Base-by-base conservation (phyloP, 768 basidiomycete genomes). In the Gymnopilus junonius region DNA sequence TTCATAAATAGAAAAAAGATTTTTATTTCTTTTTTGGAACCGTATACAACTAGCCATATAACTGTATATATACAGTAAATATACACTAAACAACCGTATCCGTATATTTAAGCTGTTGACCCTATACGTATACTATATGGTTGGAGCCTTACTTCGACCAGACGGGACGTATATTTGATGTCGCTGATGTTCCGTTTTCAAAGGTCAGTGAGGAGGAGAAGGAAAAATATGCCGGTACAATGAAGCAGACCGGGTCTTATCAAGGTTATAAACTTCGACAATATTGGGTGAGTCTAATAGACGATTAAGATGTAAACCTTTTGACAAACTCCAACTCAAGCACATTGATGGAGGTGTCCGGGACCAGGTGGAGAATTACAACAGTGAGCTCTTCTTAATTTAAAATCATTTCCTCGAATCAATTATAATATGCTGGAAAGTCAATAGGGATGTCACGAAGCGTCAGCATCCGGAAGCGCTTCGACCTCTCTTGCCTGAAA, bases 281-380 rank as follows among this genome's bases (percentile, higher is more conserved):
- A 59, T 83, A 82, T 55, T 88, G 85, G 85, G 86, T 85, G 65
- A 8, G 75, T 67, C 1, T 12, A 8, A 17, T 21, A 20, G 17
- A n/a, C 11, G 34, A n/a, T 32, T n/a, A 14, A 17, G 51, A 15
- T n/a, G 10, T 6, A 40, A 20, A 43, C 40, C 15, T 15, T 14
- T 31, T n/a, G 14, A 25, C 14, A 42, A 31, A 37, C 21, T 29
- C 17, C 40, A 20, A 4, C 23, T 15, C n/a, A 57, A 90, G 88
- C 84, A 86, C 53, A 83, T 90, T 46, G 85, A 85, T 40, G 81
- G 80, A 11, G 89, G 88, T 6, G 83, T 90, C 25, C 80, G 73
- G 17, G 89, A 91, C 68, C 86, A 89, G 65, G 66, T 89, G 17
- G 88, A 90, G 67, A 77, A 83, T 55, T 90, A 90, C 67, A 87